phyloP scores from a whole-genome alignment of 2,329 filamentous ascomycete species.

The Mollisia scopiformis region DNA sequence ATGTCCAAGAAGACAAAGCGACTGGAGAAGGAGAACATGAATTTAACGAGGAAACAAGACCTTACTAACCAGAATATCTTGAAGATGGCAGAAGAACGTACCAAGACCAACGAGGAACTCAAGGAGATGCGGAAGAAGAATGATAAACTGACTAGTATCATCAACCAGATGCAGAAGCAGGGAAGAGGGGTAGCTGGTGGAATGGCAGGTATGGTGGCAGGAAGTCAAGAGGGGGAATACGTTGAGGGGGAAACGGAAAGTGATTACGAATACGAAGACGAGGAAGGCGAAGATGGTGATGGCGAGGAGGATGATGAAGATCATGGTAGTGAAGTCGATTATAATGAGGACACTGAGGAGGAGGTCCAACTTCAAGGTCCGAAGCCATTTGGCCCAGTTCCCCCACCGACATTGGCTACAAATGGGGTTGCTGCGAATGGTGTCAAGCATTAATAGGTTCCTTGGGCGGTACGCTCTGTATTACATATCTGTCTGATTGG shows the following conservation, averaged over 20 bases:
- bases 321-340: constrained; percentile 40
- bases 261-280: constrained; percentile 66
- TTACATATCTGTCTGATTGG: constrained; percentile 19
- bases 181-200: constrained; percentile 76
- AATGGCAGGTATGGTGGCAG: constrained; percentile 62
- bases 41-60: constrained; percentile 89
- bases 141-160: constrained; percentile 90
- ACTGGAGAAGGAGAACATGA: constrained; percentile 94
- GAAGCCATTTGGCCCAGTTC: constrained; percentile 36
- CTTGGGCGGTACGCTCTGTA: constrained; percentile 12
- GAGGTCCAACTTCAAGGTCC: constrained; percentile 35
- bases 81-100: constrained; percentile 94
- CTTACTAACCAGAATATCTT: constrained; percentile 93
- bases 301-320: constrained; percentile 55
- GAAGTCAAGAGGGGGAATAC: constrained; percentile 53
- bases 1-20: constrained; percentile 99
- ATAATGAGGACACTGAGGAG: constrained; percentile 49
- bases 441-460: constrained; percentile 29
- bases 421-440: constrained; percentile 34
- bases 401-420: constrained; percentile 33
- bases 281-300: constrained; percentile 64
- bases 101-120: constrained; percentile 72
- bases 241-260: constrained; percentile 59
- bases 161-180: constrained; percentile 94
- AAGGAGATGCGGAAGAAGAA: constrained; percentile 79